These are phyloP conservation scores for Chalciporus sphaerocephalus DNA, from an alignment of 768 basidiomycete genomes.

Conservation along the genomic window DNA sequence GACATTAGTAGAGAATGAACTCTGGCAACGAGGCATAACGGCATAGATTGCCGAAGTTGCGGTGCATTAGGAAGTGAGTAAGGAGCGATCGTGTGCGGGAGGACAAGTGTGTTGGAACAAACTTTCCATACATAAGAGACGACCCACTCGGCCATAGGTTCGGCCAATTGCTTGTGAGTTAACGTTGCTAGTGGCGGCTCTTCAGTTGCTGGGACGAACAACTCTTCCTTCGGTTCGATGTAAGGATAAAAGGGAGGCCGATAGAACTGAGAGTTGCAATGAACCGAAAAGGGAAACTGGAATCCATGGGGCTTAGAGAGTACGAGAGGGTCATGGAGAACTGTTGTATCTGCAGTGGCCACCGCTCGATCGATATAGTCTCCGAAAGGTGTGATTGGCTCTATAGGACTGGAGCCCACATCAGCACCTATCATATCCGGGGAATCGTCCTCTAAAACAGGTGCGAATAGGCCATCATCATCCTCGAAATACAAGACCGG, in stretches of 20 bases:
- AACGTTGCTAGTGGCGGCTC: constrained; percentile 36
- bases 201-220: constrained; percentile 41
- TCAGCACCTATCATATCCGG: constrained; percentile 52
- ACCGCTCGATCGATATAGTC: constrained; percentile 74
- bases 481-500: constrained; percentile 22
- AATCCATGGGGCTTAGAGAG: constrained; percentile 16
- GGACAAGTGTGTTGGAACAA: constrained; percentile 65
- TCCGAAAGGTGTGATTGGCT: constrained; percentile 72
- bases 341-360: constrained; percentile 35
- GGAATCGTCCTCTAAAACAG: constrained; percentile 62
- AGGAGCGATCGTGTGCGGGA: constrained; percentile 50
- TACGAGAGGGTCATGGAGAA: constrained; percentile 22
- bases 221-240: constrained; percentile 16
- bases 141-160: constrained; percentile 77
- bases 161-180: constrained; percentile 67
- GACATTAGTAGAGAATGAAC: constrained; percentile 73
- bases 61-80: constrained; percentile 35
- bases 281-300: constrained; percentile 21
- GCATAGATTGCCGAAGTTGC: constrained; percentile 39
- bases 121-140: constrained; percentile 79
- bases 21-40: constrained; percentile 45
- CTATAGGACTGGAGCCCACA: constrained; percentile 61
- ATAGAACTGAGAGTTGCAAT: constrained; percentile 25
- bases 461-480: constrained; percentile 46
- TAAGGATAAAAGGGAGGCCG: constrained; percentile 15